A percentile compares a stretch with the other conserved stretches of the same genome.
Conservation (phyloP, 371 early-diverging fungal genomes). For the Fennellomyces sp. region DNA sequence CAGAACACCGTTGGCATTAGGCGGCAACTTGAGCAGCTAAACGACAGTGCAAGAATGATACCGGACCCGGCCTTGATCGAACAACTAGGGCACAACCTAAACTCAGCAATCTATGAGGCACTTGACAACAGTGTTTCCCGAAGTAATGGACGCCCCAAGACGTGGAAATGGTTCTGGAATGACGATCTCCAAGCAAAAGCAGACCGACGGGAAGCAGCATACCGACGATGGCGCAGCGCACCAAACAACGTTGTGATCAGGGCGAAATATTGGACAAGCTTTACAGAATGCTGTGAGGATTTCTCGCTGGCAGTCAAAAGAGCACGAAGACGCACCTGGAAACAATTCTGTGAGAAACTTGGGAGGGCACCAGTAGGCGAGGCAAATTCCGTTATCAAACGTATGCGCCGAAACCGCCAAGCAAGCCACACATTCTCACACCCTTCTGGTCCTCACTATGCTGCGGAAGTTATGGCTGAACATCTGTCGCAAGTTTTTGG, state of each 20-base stretch:
- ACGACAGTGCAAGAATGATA: too few relatives aligned
- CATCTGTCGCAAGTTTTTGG: too few relatives aligned
- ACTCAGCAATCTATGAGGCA: slow-evolving; percentile 1
- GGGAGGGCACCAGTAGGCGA: neutral
- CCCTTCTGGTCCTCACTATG: too few relatives aligned
- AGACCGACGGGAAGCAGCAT: neutral
- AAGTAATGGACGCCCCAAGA: neutral
- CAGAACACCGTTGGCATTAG: too few relatives aligned
- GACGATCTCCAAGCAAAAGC: neutral
- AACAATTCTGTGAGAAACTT: slow-evolving; percentile 11
- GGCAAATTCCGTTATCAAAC: slow-evolving; percentile 3
- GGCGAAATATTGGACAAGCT: too few relatives aligned
- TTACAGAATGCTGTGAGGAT: too few relatives aligned
- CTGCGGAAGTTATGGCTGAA: too few relatives aligned
- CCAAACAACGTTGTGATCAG: neutral
- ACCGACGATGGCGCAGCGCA: slow-evolving; percentile 15
- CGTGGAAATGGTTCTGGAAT: slow-evolving; percentile 12
- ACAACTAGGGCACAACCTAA: neutral
- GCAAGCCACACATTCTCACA: too few relatives aligned
- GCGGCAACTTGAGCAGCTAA: too few relatives aligned
- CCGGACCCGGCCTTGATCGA: neutral
- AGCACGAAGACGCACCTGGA: too few relatives aligned
- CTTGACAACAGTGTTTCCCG: slow-evolving; percentile 6
- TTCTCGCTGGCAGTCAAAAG: too few relatives aligned
- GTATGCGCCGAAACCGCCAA: neutral